These are phyloP conservation scores for Podospora fimiseda DNA, from an alignment of 495 filamentous ascomycete species.

Conservation along the genomic window DNA sequence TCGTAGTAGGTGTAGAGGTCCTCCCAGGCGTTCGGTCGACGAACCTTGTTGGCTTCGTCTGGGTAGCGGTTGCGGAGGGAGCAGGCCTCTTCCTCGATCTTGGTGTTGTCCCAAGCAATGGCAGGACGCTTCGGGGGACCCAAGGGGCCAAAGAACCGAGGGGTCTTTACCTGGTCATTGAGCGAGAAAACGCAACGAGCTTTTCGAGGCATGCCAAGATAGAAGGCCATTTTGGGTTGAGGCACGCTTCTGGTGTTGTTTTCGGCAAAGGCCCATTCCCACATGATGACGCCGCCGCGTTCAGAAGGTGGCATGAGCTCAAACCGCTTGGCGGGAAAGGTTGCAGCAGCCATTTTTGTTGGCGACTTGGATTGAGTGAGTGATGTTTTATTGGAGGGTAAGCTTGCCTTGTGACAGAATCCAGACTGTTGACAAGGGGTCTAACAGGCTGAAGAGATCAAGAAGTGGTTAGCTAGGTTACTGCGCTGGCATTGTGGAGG, in stretches of 20 bases:
- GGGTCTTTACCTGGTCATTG: constrained; percentile 13
- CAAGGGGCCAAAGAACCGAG: constrained; percentile 21
- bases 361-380: too few species aligned
- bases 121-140: constrained; percentile 17
- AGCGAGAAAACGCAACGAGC: constrained; percentile 33
- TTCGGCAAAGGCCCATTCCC: neutral
- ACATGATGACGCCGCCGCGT: neutral
- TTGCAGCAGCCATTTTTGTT: too few species aligned
- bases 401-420: neutral
- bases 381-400: too few species aligned
- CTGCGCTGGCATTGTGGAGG: too few species aligned
- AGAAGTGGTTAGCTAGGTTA: neutral
- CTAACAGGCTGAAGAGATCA: neutral
- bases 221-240: constrained; percentile 19
- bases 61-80: constrained; percentile 28
- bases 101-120: constrained; percentile 8
- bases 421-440: neutral
- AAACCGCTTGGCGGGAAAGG: neutral
- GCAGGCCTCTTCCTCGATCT: constrained; percentile 26
- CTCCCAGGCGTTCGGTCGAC: constrained; percentile 14
- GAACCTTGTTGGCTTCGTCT: constrained; percentile 25
- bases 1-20: constrained; percentile 51
- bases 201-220: constrained; percentile 18
- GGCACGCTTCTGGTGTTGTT: constrained; percentile 6
- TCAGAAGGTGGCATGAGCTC: neutral